phyloP scores from a whole-genome alignment of 257 asterid genomes.

The Solanum ahanhuiri region DNA sequence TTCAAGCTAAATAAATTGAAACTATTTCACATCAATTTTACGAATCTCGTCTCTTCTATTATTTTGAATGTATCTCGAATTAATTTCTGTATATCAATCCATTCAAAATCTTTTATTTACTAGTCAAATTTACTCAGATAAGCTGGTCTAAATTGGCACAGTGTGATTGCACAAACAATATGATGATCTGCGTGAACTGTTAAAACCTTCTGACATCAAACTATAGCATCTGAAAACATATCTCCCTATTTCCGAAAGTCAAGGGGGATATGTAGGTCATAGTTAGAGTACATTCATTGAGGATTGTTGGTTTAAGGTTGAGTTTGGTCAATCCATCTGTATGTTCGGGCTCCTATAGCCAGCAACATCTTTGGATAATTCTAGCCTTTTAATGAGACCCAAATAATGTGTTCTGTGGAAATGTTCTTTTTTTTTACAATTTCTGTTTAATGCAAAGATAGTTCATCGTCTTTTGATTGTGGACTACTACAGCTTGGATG shows the following conservation, averaged over 20 bases:
- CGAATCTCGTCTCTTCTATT: neutral
- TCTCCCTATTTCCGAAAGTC: neutral
- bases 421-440: neutral
- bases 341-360: neutral
- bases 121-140: neutral
- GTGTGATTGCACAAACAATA: neutral
- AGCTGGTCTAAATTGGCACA: neutral
- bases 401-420: neutral
- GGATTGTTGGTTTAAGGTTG: neutral
- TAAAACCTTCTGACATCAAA: neutral
- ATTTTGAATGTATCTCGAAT: neutral
- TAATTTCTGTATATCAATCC: neutral
- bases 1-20: neutral
- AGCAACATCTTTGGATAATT: neutral
- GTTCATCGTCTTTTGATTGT: neutral
- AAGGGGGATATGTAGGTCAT: neutral
- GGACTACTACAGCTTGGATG: conserved; percentile 73
- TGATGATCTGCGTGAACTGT: neutral
- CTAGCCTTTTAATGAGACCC: neutral
- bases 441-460: neutral
- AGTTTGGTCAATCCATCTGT: neutral
- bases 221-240: neutral
- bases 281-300: neutral
- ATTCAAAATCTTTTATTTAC: neutral
- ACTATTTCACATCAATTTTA: neutral